Conservation (phyloP, 1,284 basidiomycete genomes). For the Taiwanofungus camphoratus region DNA sequence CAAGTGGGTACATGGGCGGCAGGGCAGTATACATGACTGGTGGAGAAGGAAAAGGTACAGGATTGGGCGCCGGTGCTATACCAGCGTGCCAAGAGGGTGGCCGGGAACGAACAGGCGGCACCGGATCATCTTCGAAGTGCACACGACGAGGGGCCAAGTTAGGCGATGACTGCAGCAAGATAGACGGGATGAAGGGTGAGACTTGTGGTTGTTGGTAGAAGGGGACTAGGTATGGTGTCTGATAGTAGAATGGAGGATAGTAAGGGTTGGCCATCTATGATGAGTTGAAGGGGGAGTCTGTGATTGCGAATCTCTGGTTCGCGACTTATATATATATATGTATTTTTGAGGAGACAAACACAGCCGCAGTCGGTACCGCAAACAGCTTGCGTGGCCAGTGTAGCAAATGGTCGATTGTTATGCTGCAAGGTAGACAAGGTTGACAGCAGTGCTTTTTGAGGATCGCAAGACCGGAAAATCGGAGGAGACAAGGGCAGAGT, state of each 20-base stretch:
- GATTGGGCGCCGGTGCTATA: constrained; percentile 21
- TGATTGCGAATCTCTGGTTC: neutral
- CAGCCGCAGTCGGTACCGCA: neutral
- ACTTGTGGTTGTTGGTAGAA: constrained; percentile 23
- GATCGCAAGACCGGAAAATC: too few relatives aligned
- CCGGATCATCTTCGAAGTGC: constrained; percentile 23
- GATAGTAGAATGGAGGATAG: constrained; percentile 21
- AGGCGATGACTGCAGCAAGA: constrained; percentile 17
- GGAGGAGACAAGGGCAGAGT: too few relatives aligned
- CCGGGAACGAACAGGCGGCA: constrained; percentile 16
- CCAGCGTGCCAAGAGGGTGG: constrained; percentile 28
- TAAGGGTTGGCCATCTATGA: constrained; percentile 16
- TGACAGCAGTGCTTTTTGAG: too few relatives aligned
- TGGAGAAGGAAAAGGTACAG: constrained; percentile 25
- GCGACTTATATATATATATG: too few relatives aligned
- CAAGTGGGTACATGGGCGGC: constrained; percentile 17
- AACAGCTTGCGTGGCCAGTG: too few relatives aligned
- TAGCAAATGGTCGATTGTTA: too few relatives aligned
- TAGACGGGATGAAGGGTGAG: constrained; percentile 25
- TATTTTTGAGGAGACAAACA: neutral
- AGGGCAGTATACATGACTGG: constrained; percentile 24
- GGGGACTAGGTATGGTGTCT: constrained; percentile 26
- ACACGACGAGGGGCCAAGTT: constrained; percentile 17
- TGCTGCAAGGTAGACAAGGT: too few relatives aligned
- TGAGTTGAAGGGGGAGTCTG: constrained; percentile 4